Percentiles rank a stretch among this genome's conserved stretches.
These are phyloP conservation scores for Posidonia oceanica DNA, from an alignment of 116 monocot genomes.

Conservation along the genomic window DNA sequence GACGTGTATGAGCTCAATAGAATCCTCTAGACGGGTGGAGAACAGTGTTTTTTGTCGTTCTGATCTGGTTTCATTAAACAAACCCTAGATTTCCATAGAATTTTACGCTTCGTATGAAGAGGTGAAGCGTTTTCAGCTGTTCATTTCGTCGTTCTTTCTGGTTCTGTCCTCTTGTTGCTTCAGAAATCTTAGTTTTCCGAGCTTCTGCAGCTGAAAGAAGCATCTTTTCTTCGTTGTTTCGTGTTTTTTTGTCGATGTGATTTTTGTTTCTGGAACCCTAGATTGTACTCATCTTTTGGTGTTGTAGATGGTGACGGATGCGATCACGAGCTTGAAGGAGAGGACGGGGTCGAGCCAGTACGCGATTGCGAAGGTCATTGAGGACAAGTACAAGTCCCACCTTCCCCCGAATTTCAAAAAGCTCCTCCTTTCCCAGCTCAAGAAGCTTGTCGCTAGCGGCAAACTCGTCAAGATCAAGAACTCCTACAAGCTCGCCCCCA, in stretches of 20 bases:
- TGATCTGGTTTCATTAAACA: not conserved
- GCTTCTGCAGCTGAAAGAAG: no score
- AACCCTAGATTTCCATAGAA: not conserved
- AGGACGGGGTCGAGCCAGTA: slow-evolving; percentile 64
- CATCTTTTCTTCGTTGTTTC: no score
- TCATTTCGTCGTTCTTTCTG: no score
- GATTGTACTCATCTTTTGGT: not conserved
- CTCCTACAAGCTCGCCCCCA: slow-evolving; percentile 50
- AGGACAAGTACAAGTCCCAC: slow-evolving; percentile 49
- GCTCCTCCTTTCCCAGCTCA: slow-evolving; percentile 38
- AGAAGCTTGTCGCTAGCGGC: slow-evolving; percentile 41
- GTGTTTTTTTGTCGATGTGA: not conserved
- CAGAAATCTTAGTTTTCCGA: no score
- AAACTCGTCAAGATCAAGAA: slow-evolving; percentile 63
- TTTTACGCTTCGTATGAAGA: no score
- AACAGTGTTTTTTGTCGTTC: not conserved
- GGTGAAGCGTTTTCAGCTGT: no score
- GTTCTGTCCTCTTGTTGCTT: no score
- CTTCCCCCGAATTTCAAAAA: slow-evolving; percentile 53
- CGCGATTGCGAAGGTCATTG: slow-evolving; percentile 60
- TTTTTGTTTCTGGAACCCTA: no score
- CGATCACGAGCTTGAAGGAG: slow-evolving; percentile 60
- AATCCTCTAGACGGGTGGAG: no score
- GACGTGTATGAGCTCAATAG: not conserved
- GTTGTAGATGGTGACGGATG: slow-evolving; percentile 61